Percentiles rank a stretch among this genome's conserved stretches.
Conservation (phyloP, 164 flowering plant genomes). For the Euptelea pleiosperma region DNA sequence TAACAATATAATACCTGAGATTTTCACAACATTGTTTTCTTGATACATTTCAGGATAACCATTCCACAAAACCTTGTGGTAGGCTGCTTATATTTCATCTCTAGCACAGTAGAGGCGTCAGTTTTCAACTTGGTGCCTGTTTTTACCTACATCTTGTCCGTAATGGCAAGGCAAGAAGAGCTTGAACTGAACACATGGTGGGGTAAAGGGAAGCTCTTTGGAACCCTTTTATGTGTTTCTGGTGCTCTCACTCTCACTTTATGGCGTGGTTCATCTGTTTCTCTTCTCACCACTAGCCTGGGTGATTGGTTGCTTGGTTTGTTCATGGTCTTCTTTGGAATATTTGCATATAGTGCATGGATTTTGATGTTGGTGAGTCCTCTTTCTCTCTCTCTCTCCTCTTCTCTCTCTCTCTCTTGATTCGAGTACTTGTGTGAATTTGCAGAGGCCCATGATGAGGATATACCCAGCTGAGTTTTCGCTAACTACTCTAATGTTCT, state of each 20-base stretch:
- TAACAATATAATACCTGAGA: no score
- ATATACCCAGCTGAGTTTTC: constrained; percentile 6
- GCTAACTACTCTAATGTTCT: constrained; percentile 8
- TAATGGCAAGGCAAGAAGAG: constrained; percentile 17
- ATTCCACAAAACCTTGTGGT: constrained; percentile 12
- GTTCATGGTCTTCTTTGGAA: neutral
- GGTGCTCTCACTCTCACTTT: constrained; percentile 16
- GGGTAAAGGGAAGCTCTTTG: constrained; percentile 21
- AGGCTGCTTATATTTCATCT: constrained; percentile 18
- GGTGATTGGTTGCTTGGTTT: neutral
- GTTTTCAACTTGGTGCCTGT: constrained; percentile 19
- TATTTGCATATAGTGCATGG: neutral
- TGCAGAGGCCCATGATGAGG: constrained; percentile 2
- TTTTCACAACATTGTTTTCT: no score
- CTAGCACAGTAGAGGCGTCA: constrained; percentile 18
- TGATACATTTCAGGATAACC: constrained; percentile 12
- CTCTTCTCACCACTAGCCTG: neutral
- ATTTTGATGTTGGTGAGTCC: no score
- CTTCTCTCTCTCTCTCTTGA: no score
- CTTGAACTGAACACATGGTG: constrained; percentile 12
- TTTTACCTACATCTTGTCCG: constrained; percentile 15
- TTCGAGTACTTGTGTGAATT: neutral
- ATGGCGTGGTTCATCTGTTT: no score
- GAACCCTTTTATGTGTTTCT: constrained; percentile 16
- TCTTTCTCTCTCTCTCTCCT: no score